These are phyloP conservation scores for Limnanthes douglasii DNA, from an alignment of 345 rosid genomes.

Conservation along the genomic window DNA sequence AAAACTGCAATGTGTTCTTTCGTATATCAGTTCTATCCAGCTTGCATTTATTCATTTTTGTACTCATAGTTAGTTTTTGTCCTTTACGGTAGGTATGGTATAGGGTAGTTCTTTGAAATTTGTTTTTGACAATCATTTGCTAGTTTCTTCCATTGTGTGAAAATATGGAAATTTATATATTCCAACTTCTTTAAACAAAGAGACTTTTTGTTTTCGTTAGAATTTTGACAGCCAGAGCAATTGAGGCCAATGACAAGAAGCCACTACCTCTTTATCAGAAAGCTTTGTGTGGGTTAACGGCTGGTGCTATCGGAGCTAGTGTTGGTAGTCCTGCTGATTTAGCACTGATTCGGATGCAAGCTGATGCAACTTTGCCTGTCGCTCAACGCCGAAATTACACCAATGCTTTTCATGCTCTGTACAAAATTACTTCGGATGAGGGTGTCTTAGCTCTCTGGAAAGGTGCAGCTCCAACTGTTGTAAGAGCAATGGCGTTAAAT, in stretches of 20 bases:
- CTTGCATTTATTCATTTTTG: background rate
- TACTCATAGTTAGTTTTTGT: no score
- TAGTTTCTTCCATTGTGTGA: no score
- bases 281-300: constrained; percentile 95
- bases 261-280: constrained; percentile 96
- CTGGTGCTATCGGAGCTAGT: constrained; percentile 93
- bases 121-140: no score
- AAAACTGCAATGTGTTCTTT: background rate
- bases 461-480: constrained; percentile 99
- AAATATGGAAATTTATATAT: background rate
- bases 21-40: background rate
- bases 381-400: constrained; percentile 89
- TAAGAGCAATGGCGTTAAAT: constrained; percentile 99
- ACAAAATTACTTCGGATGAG: constrained; percentile 67
- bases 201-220: constrained; percentile 17
- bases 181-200: background rate
- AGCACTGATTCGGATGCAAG: constrained; percentile 98
- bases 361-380: constrained; percentile 79
- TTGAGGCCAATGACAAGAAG: constrained; percentile 84
- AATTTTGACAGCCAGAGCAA: constrained; percentile 78
- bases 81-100: no score
- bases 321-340: constrained; percentile 95
- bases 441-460: constrained; percentile 98
- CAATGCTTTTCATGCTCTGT: constrained; percentile 95
- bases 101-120: no score